Conservation (phyloP, 2,329 filamentous ascomycete genomes). For the Microascus cirrosus region DNA sequence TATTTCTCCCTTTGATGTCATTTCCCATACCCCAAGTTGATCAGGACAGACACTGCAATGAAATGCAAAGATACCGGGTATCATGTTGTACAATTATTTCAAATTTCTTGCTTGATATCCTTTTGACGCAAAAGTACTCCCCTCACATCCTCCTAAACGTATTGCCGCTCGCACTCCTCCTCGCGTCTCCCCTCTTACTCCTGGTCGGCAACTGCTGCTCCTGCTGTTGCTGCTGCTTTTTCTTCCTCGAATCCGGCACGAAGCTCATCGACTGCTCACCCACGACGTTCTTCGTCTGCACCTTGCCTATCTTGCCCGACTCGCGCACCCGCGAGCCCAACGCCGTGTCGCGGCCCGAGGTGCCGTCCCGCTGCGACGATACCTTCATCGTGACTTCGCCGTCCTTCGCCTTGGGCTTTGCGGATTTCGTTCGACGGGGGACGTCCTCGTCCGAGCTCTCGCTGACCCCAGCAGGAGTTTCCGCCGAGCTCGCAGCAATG, state of each 20-base stretch:
- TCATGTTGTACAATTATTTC: not conserved
- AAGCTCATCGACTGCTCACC: conserved; percentile 65
- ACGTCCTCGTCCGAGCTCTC: not conserved
- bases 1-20: not conserved
- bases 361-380: conserved; percentile 54
- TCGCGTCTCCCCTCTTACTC: conserved; percentile 25
- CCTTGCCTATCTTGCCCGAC: conserved; percentile 31
- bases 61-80: not conserved
- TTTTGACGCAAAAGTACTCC: not conserved
- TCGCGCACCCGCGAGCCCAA: conserved; percentile 46
- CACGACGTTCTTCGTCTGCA: conserved; percentile 35
- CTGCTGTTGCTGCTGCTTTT: conserved; percentile 21
- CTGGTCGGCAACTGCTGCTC: conserved; percentile 16
- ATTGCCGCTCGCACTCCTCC: conserved; percentile 67
- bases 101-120: not conserved
- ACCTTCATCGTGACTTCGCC: conserved; percentile 48
- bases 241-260: conserved; percentile 47
- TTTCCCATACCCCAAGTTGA: not conserved
- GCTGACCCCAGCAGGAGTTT: not conserved
- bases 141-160: conserved; percentile 56
- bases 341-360: conserved; percentile 41
- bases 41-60: not conserved
- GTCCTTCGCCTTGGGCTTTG: conserved; percentile 5
- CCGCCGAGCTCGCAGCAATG: not conserved
- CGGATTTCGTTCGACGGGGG: not conserved